These are phyloP conservation scores for Ciborinia camelliae DNA, from an alignment of 2,329 filamentous ascomycete species.

Conservation along the genomic window DNA sequence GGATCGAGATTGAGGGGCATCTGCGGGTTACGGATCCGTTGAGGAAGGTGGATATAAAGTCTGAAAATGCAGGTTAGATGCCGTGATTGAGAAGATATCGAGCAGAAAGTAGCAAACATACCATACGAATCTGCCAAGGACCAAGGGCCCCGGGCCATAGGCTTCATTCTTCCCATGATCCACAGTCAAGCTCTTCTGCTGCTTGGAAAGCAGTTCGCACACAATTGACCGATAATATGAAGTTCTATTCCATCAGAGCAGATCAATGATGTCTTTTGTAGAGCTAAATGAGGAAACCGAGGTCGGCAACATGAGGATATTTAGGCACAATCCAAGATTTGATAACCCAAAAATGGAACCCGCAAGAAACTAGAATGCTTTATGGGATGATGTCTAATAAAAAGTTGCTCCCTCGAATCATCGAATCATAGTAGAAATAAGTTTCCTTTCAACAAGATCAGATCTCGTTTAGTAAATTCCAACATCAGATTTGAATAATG, in stretches of 20 bases:
- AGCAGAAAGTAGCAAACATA: conserved; percentile 18
- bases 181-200: background rate
- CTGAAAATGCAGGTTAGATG: conserved; percentile 23
- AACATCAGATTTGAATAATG: conserved; percentile 1
- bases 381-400: too few species aligned
- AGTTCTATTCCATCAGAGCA: background rate
- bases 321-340: conserved; percentile 7
- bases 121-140: conserved; percentile 37
- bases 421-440: background rate
- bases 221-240: background rate
- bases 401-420: background rate
- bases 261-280: conserved; percentile 4
- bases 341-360: background rate
- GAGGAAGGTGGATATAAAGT: conserved; percentile 35
- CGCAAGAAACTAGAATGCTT: background rate
- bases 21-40: conserved; percentile 19
- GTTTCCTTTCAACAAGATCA: background rate
- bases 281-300: background rate
- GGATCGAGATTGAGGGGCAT: background rate
- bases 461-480: background rate
- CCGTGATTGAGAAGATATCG: background rate
- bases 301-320: conserved; percentile 7
- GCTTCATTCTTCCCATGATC: conserved; percentile 25
- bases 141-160: conserved; percentile 27
- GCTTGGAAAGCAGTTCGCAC: background rate